Conservation (phyloP, 192 early-diverging fungal species). For the Backusella tarrabulga region DNA sequence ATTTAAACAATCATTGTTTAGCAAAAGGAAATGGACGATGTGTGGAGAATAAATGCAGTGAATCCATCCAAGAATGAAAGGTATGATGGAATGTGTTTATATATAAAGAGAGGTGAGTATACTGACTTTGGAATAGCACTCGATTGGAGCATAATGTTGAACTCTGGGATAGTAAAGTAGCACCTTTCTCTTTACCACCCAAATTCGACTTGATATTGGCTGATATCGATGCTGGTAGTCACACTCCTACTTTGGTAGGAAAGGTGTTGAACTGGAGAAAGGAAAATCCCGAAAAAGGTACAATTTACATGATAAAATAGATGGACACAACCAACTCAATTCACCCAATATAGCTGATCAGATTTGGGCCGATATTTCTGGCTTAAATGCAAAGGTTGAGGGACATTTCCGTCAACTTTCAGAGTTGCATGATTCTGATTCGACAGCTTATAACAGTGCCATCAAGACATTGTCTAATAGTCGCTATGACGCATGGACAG, state of each 20-base stretch:
- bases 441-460: slow-evolving; percentile 41
- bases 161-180: slow-evolving; percentile 69
- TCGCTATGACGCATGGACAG: too few relatives aligned
- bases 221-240: slow-evolving; percentile 91
- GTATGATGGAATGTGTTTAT: neutral
- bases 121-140: neutral
- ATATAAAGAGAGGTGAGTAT: neutral
- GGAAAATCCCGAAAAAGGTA: slow-evolving; percentile 57
- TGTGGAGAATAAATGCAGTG: neutral
- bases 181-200: slow-evolving; percentile 67
- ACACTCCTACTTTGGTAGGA: slow-evolving; percentile 89
- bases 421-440: slow-evolving; percentile 26
- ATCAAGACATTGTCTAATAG: slow-evolving; percentile 45
- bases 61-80: slow-evolving; percentile 13
- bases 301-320: too few relatives aligned
- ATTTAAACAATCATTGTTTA: neutral
- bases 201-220: slow-evolving; percentile 77
- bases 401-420: slow-evolving; percentile 49
- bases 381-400: slow-evolving; percentile 59
- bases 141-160: neutral
- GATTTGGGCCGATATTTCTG: slow-evolving; percentile 63
- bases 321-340: neutral
- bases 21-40: slow-evolving; percentile 18
- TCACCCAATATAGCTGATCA: slow-evolving; percentile 37
- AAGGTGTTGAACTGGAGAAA: slow-evolving; percentile 87